A percentile compares a stretch with the other conserved stretches of the same genome.
These are phyloP conservation scores for Theobroma grandiflorum DNA, from an alignment of 441 rosid genomes.

Conservation along the genomic window DNA sequence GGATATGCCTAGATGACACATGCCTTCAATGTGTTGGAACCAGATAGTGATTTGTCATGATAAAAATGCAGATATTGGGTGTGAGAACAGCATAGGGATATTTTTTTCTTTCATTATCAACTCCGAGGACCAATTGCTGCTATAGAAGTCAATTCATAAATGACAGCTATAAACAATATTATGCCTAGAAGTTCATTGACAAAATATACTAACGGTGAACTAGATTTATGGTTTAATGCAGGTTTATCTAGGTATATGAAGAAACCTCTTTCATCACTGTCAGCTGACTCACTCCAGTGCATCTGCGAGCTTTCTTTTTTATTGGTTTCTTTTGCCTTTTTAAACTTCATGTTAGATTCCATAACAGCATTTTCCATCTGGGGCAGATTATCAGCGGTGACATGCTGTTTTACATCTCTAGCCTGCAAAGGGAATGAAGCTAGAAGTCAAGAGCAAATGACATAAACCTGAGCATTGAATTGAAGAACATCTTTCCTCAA, in stretches of 20 bases:
- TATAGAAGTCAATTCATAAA: background rate
- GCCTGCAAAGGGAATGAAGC: constrained; percentile 16
- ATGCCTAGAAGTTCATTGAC: background rate
- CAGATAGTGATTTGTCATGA: background rate
- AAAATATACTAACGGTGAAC: background rate
- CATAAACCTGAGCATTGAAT: constrained; percentile 4
- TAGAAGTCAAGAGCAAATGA: background rate
- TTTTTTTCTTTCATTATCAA: background rate
- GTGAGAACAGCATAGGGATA: background rate
- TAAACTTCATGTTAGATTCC: background rate
- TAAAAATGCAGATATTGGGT: background rate
- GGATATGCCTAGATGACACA: background rate
- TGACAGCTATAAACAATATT: background rate
- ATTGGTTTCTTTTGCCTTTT: background rate
- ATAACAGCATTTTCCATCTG: constrained; percentile 7
- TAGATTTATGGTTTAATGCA: constrained; percentile 7
- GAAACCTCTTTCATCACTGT: constrained; percentile 3
- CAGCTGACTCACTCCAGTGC: background rate
- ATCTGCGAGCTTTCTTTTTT: background rate
- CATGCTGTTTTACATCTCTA: constrained; percentile 9
- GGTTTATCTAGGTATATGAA: background rate
- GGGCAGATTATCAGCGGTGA: background rate
- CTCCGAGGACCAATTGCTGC: background rate
- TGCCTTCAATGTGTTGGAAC: background rate
- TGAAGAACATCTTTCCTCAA: background rate